phyloP scores from a whole-genome alignment of 345 rosid genomes.

The Gossypium thurberi region DNA sequence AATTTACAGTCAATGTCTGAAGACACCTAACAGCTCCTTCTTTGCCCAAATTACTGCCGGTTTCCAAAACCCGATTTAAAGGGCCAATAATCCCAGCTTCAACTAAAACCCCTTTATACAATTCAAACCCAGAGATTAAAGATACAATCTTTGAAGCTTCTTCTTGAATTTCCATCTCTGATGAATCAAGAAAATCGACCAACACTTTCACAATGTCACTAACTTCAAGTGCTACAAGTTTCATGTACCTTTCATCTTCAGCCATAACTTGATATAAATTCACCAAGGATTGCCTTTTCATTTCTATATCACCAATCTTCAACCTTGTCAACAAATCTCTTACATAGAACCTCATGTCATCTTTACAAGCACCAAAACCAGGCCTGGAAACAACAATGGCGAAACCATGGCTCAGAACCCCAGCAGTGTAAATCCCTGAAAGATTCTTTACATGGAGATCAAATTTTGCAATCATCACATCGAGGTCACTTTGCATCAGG shows the following conservation, averaged over 20 bases:
- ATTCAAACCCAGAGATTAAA: constrained; percentile 55
- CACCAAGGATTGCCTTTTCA: constrained; percentile 74
- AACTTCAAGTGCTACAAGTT: constrained; percentile 36
- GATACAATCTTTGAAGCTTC: constrained; percentile 53
- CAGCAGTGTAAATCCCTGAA: constrained; percentile 53
- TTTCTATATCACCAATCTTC: constrained; percentile 82
- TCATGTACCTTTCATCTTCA: constrained; percentile 63
- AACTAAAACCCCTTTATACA: constrained; percentile 38
- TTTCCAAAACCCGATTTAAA: constrained; percentile 60
- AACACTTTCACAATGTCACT: constrained; percentile 41
- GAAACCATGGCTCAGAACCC: constrained; percentile 52
- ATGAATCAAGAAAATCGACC: constrained; percentile 55
- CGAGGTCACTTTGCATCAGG: constrained; percentile 93
- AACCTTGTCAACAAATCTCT: constrained; percentile 79
- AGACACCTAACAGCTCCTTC: constrained; percentile 55
- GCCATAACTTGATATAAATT: constrained; percentile 48
- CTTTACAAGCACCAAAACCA: constrained; percentile 47
- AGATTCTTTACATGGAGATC: constrained; percentile 48
- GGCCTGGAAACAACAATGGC: constrained; percentile 88
- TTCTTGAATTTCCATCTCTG: constrained; percentile 48
- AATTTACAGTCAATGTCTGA: constrained; percentile 61
- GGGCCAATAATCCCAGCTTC: constrained; percentile 71
- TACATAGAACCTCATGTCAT: constrained; percentile 79
- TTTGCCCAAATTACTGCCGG: constrained; percentile 42
- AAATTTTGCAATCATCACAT: constrained; percentile 50